Evolutionary conservation across 768 basidiomycete species (phyloP), one percentile per base, ranked within the genome.

Genomic region (Dendrothele bispora): DNA sequence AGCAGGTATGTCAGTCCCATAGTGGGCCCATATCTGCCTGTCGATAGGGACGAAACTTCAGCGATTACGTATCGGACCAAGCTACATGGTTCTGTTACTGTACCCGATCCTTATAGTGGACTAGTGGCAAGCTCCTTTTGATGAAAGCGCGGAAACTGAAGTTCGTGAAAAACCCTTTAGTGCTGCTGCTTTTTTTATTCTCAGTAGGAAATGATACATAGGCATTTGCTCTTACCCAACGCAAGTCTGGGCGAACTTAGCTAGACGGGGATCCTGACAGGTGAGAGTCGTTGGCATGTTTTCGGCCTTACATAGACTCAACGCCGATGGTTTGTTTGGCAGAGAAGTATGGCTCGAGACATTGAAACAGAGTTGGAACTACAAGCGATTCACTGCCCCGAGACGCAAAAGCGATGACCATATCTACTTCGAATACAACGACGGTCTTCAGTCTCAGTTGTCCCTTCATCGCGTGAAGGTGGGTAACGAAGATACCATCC

Each of bases 321-420:
- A 6, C 12, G 2, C 12, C n/a, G n/a, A n/a, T n/a, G n/a, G 12
- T 7, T 43, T 43, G 1, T 17, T 29, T 7, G n/a, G 18, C 26
- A 43, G 42, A 20, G 42, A 43, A 32, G 6, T 20, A 22, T 43
- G 42, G 42, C 28, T 43, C n/a, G 15, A 43, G 17, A 32, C 28
- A 11, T 15, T 43, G 42, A 43, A 43, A 22, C 14, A 43, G 29
- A 43, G 42, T 17, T 43, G 42, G 42, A 30, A 43, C 20, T 43
- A 43, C 17, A 20, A 21, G 28, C 42, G 42, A 5, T 43, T 43
- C 28, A 43, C 26, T 3, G 42, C 29, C 15, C 42, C 29, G 3
- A 43, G 32, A 43, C 42, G n/a, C 21, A 29, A 43, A 43, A 43
- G 42, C 42, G 42, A 43, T 21, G 42, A 29, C 6, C 21, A 43